phyloP scores from a whole-genome alignment of 2,329 filamentous ascomycete species.

The Geosmithia putterillii region DNA sequence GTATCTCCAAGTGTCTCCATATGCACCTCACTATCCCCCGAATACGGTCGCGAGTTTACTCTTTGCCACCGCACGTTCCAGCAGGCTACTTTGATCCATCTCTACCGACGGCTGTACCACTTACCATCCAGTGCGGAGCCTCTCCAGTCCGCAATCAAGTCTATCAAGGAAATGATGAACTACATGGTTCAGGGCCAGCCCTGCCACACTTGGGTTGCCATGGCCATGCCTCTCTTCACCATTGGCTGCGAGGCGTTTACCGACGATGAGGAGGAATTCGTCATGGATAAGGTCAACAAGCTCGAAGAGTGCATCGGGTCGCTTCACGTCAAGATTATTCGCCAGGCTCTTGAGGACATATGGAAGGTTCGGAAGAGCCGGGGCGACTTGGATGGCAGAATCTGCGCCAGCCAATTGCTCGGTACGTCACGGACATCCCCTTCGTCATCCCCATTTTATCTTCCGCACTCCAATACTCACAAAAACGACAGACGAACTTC shows the following conservation, averaged over 20 bases:
- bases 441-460: neutral
- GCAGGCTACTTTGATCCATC: slow-evolving; percentile 12
- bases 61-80: slow-evolving; percentile 14
- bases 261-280: slow-evolving; percentile 8
- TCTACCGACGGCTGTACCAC: slow-evolving; percentile 11
- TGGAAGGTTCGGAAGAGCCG: slow-evolving; percentile 10
- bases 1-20: slow-evolving; percentile 9
- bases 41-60: slow-evolving; percentile 10
- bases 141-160: slow-evolving; percentile 8
- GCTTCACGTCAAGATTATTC: slow-evolving; percentile 11
- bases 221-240: slow-evolving; percentile 16
- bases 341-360: slow-evolving; percentile 12
- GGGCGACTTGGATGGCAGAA: slow-evolving; percentile 6
- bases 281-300: slow-evolving; percentile 13
- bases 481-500: slow-evolving; percentile 7
- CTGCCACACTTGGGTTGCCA: slow-evolving; percentile 16
- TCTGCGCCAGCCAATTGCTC: slow-evolving; percentile 10
- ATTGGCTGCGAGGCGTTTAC: slow-evolving; percentile 13
- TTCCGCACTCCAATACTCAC: neutral
- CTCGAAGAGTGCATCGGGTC: slow-evolving; percentile 12
- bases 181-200: slow-evolving; percentile 15
- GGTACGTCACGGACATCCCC: no score
- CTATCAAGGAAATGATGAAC: slow-evolving; percentile 9
- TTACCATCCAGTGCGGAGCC: slow-evolving; percentile 7
- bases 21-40: slow-evolving; percentile 7